Base-by-base conservation (phyloP, 805 yeast species). In the Cyberlindnera americana region DNA sequence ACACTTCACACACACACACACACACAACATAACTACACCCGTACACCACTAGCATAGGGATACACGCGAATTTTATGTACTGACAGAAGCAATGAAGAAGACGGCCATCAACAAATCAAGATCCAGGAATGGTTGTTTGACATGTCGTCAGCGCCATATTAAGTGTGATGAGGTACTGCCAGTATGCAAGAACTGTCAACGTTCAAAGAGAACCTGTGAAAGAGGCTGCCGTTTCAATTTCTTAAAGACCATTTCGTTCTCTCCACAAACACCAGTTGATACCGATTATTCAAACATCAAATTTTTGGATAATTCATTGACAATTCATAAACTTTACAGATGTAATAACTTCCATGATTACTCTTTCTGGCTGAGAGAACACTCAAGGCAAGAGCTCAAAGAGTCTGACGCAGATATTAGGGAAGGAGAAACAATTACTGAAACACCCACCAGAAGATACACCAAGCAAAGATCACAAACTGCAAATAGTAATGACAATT, bases 161-260 rank as follows among this genome's bases (percentile, higher is more conserved):
- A 77, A 77, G 51, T 78, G 83, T 57, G 83, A 78, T 53, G 83
- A 77, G 50, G 68, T 65, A 26, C 62, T 62, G 25, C 83, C 82
- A 2, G 68, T 67, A 16, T 78, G 83, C 57, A 65, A 65, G 36
- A 77, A 76, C 59, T 63, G 81, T 50, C 57, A 65, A 34, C 69
- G 69, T 38, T 68, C 77, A 9, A 66, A 69, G 22, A 60, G 75
- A 28, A 61, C 60, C 33, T 75, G 81, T 47, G 65, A 67, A 48
- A 56, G 74, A 40, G 78, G 78, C 1, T 55, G 64, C 11, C 61
- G 74, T 38, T 57, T 70, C 31, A 72, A 70, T 48, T 71, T 72
- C 51, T 62, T 70, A 26, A 74, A 47, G 33, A 39, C 43, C 8
- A 29, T 41, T 18, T 37, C 45, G 6, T 42, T 41, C 18, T 61